These are phyloP conservation scores for Rutidosis leptorrhynchoides DNA, from an alignment of 129 eudicot genomes.

Conservation along the genomic window DNA sequence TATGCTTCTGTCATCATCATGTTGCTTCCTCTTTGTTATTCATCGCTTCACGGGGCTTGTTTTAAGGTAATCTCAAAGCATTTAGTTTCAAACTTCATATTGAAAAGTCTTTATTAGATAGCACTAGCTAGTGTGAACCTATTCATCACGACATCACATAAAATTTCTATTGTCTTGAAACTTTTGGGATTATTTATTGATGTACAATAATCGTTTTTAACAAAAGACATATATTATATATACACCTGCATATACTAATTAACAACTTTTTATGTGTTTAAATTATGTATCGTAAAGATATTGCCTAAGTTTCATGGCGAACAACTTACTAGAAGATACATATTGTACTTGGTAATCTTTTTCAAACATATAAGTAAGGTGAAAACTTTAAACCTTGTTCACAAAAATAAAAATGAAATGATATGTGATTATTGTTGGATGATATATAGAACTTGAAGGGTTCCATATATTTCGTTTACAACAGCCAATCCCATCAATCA, in stretches of 20 bases:
- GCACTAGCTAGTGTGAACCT: background rate
- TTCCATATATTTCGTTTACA: background rate
- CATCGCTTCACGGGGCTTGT: background rate
- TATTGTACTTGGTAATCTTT: background rate
- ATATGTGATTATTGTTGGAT: no score
- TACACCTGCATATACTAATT: background rate
- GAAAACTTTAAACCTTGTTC: background rate
- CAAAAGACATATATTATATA: background rate
- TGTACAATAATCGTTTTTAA: background rate
- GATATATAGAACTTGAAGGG: background rate
- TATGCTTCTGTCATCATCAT: conserved; percentile 56
- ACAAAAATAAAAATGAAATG: background rate
- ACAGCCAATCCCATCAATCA: background rate
- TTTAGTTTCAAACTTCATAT: background rate
- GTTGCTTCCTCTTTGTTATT: conserved; percentile 2
- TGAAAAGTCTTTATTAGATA: background rate
- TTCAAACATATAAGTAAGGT: background rate
- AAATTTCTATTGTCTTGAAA: background rate
- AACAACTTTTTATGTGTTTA: background rate
- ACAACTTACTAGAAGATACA: background rate
- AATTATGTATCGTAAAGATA: background rate
- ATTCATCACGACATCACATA: background rate
- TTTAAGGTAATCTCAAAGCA: background rate
- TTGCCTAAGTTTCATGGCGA: background rate
- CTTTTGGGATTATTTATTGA: background rate